Base-by-base conservation (phyloP, 768 basidiomycete genomes). In the Kockovaella imperatae region DNA sequence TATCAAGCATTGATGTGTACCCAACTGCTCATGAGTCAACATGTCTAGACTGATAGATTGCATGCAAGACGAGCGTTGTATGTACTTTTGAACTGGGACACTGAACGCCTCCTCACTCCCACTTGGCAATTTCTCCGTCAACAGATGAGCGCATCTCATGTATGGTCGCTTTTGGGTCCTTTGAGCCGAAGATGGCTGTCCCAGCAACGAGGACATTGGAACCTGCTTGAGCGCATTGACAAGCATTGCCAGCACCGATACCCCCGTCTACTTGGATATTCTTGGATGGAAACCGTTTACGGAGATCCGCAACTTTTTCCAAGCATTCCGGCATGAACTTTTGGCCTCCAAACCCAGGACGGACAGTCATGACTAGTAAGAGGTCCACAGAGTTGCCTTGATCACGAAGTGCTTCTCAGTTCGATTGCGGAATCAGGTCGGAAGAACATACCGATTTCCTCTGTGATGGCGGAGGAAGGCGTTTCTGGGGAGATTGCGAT, bases 211-310 rank as follows among this genome's bases (percentile, higher is more conserved):
- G 88, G 56, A 99, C 90, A 64, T 99, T 99, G 73, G 89, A 90
- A 18, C 93, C 93, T 31, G 93, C 95, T 48, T 86, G 74, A 2
- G 95, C 91, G 62, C 95, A 97, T 45, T 76, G 77, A 61, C 78
- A 84, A 49, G 95, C 78, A 2, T 89, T 97, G 57, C 83, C 84
- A 4, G 86, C 85, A 5, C 89, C 85, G n/a, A 99, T 85, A 31
- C 95, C 95, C 26, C 95, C 95, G 68, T 99, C 95, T 42, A 99
- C 95, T 72, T 99, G 88, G 51, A 99, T 96, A 66, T 97, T 87
- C 71, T 87, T 95, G 49, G 83, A 76, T 4, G 91, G 91, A 75
- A 95, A 97, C 23, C 90, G 80, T 29, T 77, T 75, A 14, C 95
- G 84, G 49, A 97, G 81, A 67, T 95, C 87, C 20, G 83, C 74